Base-by-base conservation (phyloP, 2,329 filamentous ascomycete species). In the Scytalidium sp. region DNA sequence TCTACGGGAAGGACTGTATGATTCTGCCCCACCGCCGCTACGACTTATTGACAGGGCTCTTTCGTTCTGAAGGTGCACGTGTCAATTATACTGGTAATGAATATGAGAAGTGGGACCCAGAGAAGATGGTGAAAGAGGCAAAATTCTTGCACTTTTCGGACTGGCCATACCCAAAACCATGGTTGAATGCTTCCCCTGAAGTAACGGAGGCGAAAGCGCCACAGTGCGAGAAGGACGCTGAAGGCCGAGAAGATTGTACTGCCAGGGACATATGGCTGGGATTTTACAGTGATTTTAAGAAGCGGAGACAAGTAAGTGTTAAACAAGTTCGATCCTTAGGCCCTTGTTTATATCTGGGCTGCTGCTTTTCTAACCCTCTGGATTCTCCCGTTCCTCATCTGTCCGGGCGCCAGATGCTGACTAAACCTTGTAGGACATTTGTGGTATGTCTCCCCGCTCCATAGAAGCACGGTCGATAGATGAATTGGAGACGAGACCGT, bases 21-120 rank as follows among this genome's bases (percentile, higher is more conserved):
- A 71, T 87, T 19, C 70, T 88, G 2, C 84, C 84, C 0, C 85
- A 88, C 52, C 75, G 83, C 0, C 75, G 75, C 1, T 86, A 85
- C 57, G 79, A 75, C 7, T 68, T 88, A 8, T 60, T 87, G 1
- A 80, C 79, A 0, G 80, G 79, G 15, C 84, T 87, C 63, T 87
- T 87, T 57, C 76, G 83, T 4, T 58, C 52, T 1, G 69, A 76
- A 2, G 65, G 79, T 21, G 80, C 83, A 57, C 58, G 8, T 36
- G 32, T 36, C 32, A 64, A 64, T 1, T 83, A 78, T 54, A 58
- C 83, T 5, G 79, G 80, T 1, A 71, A 68, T 52, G 59, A 68
- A 15, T 66, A 71, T 2, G 80, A 80, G 53, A 56, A 60, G 2
- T 88, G 84, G 83, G 78, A 87, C 58, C 74, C 84, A 0, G 68